phyloP scores from a whole-genome alignment of 257 asterid species.

The Petrea volubilis region DNA sequence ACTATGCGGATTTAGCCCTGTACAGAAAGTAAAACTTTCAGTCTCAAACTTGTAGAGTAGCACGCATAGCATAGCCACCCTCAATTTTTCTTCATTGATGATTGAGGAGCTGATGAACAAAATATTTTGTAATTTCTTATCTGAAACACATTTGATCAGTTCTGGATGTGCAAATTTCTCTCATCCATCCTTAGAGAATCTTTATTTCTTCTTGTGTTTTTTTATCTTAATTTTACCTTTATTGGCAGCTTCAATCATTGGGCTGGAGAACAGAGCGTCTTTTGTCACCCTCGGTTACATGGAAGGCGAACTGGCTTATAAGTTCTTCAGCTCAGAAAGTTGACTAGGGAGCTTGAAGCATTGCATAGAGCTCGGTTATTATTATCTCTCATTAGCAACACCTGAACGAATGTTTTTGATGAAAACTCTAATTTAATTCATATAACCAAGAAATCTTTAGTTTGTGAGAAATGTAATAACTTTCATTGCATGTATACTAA shows the following conservation, averaged over 20 bases:
- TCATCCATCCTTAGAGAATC: not conserved
- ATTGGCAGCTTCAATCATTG: conserved; percentile 65
- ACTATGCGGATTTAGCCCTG: not conserved
- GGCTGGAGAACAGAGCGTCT: conserved; percentile 96
- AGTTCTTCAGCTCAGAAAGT: conserved; percentile 47
- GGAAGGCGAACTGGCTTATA: conserved; percentile 86
- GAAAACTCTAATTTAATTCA: not conserved
- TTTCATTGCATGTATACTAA: not conserved
- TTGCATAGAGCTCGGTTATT: not conserved
- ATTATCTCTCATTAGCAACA: not conserved
- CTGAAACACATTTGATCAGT: not conserved
- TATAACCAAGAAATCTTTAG: not conserved
- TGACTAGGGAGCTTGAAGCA: conserved; percentile 42
- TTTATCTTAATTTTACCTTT: not conserved
- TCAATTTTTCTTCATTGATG: not conserved
- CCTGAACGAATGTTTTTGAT: not conserved
- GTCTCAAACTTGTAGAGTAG: not conserved
- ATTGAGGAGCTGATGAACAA: not conserved
- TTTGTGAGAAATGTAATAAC: not conserved
- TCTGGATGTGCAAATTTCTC: not conserved
- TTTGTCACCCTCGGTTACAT: conserved; percentile 70
- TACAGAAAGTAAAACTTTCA: not conserved
- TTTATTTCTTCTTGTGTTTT: not conserved
- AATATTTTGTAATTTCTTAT: not conserved
- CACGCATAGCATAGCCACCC: not conserved